These are phyloP conservation scores for Diplotaxis tenuifolia DNA, from an alignment of 345 rosid species.

Conservation along the genomic window DNA sequence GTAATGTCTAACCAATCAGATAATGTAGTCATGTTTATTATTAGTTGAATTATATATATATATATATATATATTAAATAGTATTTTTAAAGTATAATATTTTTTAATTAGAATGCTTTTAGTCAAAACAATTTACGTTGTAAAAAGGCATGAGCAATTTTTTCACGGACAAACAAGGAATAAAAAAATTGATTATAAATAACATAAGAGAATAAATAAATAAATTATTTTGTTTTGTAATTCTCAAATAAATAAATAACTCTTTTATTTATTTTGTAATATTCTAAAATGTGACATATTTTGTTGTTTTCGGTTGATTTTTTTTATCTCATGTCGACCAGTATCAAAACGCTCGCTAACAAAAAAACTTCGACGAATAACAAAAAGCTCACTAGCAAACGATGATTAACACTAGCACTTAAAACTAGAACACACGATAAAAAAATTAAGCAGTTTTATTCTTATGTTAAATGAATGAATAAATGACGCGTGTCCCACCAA, in stretches of 20 bases:
- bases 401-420: constrained; percentile 7
- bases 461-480: constrained; percentile 2
- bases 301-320: not conserved
- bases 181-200: not conserved
- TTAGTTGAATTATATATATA: too few relatives aligned
- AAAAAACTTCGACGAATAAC: constrained; percentile 9
- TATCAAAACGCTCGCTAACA: constrained; percentile 6
- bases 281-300: not conserved
- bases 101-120: too few relatives aligned
- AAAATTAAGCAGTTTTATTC: constrained; percentile 15
- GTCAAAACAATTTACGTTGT: too few relatives aligned
- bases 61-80: too few relatives aligned
- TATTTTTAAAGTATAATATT: too few relatives aligned
- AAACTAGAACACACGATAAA: constrained; percentile 1
- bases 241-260: not conserved
- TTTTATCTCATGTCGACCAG: constrained; percentile 13
- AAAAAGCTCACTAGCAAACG: constrained; percentile 17
- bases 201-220: not conserved
- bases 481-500: constrained; percentile 34
- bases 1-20: too few relatives aligned
- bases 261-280: not conserved
- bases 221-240: not conserved
- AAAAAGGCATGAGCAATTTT: too few relatives aligned
- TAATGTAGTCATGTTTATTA: too few relatives aligned
- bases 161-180: constrained; percentile 7